Evolutionary conservation across 495 filamentous ascomycete genomes (phyloP).

Genomic region (Rostrohypoxylon terebratum): DNA sequence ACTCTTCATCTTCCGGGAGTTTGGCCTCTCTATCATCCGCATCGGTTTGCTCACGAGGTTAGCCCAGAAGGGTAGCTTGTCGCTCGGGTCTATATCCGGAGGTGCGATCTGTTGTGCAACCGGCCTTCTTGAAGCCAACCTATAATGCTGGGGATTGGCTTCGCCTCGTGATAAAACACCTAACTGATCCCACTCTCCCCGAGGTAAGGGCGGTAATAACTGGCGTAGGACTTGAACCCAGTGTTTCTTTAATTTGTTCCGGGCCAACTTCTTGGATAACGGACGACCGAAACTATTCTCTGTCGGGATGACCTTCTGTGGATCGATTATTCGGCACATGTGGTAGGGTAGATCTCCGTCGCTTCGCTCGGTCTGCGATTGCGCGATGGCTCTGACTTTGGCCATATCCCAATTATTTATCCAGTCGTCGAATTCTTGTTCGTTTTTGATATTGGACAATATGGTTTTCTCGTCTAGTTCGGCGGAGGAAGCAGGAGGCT

Average conservation of each 20-base stretch:
- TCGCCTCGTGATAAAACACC: constrained; percentile 68
- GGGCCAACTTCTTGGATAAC: constrained; percentile 61
- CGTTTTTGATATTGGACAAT: neutral
- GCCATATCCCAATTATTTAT: constrained; percentile 57
- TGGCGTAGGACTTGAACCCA: constrained; percentile 67
- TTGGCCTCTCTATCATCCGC: constrained; percentile 40
- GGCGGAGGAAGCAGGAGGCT: constrained; percentile 53
- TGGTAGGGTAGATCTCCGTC: constrained; percentile 49
- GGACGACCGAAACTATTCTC: constrained; percentile 73
- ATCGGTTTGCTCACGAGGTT: constrained; percentile 43
- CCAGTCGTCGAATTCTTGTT: constrained; percentile 50
- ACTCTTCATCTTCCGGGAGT: constrained; percentile 47
- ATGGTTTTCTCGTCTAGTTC: constrained; percentile 45
- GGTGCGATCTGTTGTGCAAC: constrained; percentile 42
- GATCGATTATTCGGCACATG: constrained; percentile 56
- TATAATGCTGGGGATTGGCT: constrained; percentile 54
- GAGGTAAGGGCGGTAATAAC: constrained; percentile 78
- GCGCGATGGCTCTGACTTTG: constrained; percentile 50
- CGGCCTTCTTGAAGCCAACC: constrained; percentile 46
- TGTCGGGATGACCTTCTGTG: constrained; percentile 64
- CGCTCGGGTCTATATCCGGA: neutral
- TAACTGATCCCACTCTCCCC: constrained; percentile 72
- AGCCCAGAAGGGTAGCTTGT: constrained; percentile 21
- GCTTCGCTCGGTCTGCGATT: constrained; percentile 46
- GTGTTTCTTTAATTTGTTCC: constrained; percentile 70